Percentiles rank a stretch among this genome's conserved stretches.
Conservation (phyloP, 1,139 yeast species). For the Sugiyamaella pinicola region DNA sequence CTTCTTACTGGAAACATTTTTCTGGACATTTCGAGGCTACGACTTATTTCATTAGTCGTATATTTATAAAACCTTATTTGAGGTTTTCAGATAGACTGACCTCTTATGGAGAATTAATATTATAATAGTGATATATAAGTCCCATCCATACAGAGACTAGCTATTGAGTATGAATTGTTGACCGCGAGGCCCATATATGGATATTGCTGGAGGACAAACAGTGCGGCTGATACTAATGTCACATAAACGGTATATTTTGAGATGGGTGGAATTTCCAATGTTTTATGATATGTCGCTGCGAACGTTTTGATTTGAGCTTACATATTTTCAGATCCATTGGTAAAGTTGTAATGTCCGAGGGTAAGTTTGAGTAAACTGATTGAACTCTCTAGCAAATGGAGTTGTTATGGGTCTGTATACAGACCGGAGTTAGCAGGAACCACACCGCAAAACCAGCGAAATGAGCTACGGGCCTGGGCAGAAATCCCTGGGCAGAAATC, state of each 20-base stretch:
- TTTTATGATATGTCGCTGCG: background rate
- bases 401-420: no score
- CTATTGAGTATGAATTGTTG: background rate
- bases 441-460: no score
- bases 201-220: background rate
- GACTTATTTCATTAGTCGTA: constrained; percentile 1
- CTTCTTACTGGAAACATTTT: background rate
- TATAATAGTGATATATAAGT: no score
- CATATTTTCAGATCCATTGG: background rate
- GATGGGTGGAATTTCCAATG: background rate
- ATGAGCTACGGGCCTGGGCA: no score
- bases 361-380: background rate
- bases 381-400: background rate
- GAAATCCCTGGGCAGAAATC: no score
- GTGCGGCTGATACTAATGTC: background rate
- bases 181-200: background rate
- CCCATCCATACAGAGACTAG: no score
- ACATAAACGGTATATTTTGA: background rate
- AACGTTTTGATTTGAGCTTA: background rate
- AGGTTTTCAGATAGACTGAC: background rate
- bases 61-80: no score
- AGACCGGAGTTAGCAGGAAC: no score
- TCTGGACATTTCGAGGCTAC: background rate
- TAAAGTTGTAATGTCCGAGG: constrained; percentile 8
- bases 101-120: no score